Evolutionary conservation across 2,329 filamentous ascomycete genomes (phyloP), one percentile per base, ranked within the genome.

Genomic region (Aspergillus sp.): DNA sequence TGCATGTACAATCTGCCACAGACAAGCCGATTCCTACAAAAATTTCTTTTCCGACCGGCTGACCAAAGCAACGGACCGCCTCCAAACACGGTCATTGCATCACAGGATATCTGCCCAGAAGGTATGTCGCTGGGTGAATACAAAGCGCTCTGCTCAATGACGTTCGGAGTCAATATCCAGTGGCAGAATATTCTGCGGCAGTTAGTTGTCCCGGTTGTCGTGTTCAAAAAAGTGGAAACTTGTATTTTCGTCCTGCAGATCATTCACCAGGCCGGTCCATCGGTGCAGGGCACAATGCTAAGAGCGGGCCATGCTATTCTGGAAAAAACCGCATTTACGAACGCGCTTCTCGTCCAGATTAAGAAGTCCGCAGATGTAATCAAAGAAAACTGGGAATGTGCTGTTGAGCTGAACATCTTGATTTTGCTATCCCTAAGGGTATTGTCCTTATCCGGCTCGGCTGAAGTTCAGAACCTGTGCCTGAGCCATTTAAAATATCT

Each of bases 141-240:
- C 67, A 82, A 83, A 54, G 75, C 79, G 0, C 78, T 87, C n/a
- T 75, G 77, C 0, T 67, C 78, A 0, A 63, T 88, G 2, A 77
- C 81, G 0, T 67, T 81, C 1, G 85, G 85, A 0, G 59, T 76
- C 18, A 66, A 70, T 1, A 70, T 86, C 9, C 82, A 85, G 54
- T 88, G 85, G 82, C 65, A 75, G 9, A 88, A 87, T 55, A 80
- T 89, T 3, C 66, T 85, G 0, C 66, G 76, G 0, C 81, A 87
- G 64, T 69, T 89, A 3, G 69, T 72, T 0, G 72, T 75, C 1
- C 79, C 81, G 0, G 74, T 74, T 1, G 55, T 89, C 0, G 80
- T 85, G 49, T 81, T 85, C 39, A 81, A 80, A 11, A 81, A 81
- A 47, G 59, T 73, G 0, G 81, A 85, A 47, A 82, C 82, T 0